Evolutionary conservation across 805 yeast genomes (phyloP).

Genomic region (Metschnikowia amazonensis): DNA sequence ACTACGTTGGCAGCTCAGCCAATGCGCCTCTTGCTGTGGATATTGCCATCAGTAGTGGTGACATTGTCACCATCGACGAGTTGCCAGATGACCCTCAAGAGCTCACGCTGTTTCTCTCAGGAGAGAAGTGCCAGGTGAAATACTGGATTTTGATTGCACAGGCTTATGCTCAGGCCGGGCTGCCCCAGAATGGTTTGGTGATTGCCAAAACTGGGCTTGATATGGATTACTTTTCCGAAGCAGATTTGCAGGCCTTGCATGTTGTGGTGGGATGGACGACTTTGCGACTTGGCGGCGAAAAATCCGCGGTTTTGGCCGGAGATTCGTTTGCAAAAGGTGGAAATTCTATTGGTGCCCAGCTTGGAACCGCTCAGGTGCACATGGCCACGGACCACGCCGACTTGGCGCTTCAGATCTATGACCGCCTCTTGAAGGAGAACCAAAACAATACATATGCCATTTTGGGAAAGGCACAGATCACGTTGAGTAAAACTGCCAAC

Average conservation of each 20-base stretch:
- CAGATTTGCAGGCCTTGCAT: constrained; percentile 51
- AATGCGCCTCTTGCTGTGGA: constrained; percentile 37
- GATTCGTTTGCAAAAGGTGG: constrained; percentile 16
- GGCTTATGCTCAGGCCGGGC: constrained; percentile 67
- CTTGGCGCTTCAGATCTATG: constrained; percentile 67
- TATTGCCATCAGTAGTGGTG: constrained; percentile 73
- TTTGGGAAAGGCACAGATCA: constrained; percentile 78
- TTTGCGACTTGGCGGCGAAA: constrained; percentile 37
- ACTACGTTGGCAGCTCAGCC: constrained; percentile 32
- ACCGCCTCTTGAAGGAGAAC: constrained; percentile 51
- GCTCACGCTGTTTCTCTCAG: constrained; percentile 69
- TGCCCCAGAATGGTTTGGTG: constrained; percentile 56
- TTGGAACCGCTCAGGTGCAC: constrained; percentile 49
- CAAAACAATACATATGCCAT: constrained; percentile 69
- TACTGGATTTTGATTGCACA: constrained; percentile 84
- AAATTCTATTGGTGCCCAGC: constrained; percentile 1
- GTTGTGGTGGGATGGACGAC: constrained; percentile 73
- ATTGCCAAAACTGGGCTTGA: constrained; percentile 61
- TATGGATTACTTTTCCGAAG: constrained; percentile 30
- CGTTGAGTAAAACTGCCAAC: constrained; percentile 63
- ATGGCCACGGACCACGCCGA: constrained; percentile 61
- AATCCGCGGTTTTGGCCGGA: constrained; percentile 21
- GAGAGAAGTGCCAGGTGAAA: constrained; percentile 70
- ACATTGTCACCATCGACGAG: constrained; percentile 83
- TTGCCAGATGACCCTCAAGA: constrained; percentile 89